Evolutionary conservation across 352 stramenopile species (phyloP).

Genomic region (Phytopythium kandeliae): DNA sequence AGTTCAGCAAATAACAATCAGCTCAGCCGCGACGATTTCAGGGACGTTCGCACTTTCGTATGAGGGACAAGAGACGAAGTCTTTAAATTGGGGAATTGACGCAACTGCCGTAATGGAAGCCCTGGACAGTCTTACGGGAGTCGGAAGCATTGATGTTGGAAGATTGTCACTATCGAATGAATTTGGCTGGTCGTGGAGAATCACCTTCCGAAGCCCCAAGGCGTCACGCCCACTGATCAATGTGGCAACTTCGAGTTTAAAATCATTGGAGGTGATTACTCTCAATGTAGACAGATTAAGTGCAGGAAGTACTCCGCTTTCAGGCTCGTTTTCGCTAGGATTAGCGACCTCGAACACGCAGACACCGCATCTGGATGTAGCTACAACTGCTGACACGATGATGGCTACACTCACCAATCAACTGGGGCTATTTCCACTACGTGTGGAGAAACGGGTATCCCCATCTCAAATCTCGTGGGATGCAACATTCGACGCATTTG

Average conservation of each 20-base stretch:
- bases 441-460: slow-evolving; percentile 16
- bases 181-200: slow-evolving; percentile 19
- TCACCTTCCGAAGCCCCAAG: slow-evolving; percentile 21
- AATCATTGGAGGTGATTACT: slow-evolving; percentile 10
- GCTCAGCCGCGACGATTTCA: slow-evolving; percentile 10
- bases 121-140: slow-evolving; percentile 13
- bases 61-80: slow-evolving; percentile 6
- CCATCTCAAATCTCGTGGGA: slow-evolving; percentile 20
- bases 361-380: slow-evolving; percentile 8
- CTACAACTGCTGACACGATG: slow-evolving; percentile 10
- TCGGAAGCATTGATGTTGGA: slow-evolving; percentile 14
- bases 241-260: slow-evolving; percentile 11
- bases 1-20: slow-evolving; percentile 23
- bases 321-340: slow-evolving; percentile 21
- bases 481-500: slow-evolving; percentile 24
- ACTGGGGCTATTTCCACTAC: slow-evolving; percentile 14
- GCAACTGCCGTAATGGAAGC: slow-evolving; percentile 9
- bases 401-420: slow-evolving; percentile 6
- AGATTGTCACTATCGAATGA: slow-evolving; percentile 3
- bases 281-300: slow-evolving; percentile 8
- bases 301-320: slow-evolving; percentile 9
- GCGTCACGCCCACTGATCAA: slow-evolving; percentile 14
- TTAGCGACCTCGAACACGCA: slow-evolving; percentile 6
- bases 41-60: slow-evolving; percentile 24
- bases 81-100: slow-evolving; percentile 16